These are phyloP conservation scores for Penicillium longicatenatum DNA, from an alignment of 495 filamentous ascomycete genomes.

Conservation along the genomic window DNA sequence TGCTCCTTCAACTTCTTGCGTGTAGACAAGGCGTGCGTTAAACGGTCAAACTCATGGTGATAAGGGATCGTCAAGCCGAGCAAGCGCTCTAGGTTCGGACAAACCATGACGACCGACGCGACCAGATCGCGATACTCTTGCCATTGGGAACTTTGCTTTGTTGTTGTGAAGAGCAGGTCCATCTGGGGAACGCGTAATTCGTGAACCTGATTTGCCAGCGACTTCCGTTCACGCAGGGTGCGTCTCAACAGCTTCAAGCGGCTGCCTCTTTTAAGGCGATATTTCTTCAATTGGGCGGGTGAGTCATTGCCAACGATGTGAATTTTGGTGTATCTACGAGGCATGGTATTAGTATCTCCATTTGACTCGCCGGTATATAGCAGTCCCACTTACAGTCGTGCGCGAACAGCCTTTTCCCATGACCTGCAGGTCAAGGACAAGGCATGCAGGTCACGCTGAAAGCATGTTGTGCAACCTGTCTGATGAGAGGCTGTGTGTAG, in stretches of 20 bases:
- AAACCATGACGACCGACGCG: slow-evolving; percentile 82
- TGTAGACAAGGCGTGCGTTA: slow-evolving; percentile 79
- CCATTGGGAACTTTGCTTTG: slow-evolving; percentile 46
- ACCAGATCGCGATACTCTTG: slow-evolving; percentile 70
- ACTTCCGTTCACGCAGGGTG: slow-evolving; percentile 69
- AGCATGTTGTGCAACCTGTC: slow-evolving; percentile 70
- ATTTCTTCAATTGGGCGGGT: slow-evolving; percentile 61
- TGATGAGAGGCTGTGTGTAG: slow-evolving; percentile 48
- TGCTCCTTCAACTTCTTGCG: slow-evolving; percentile 73
- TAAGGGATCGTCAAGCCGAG: slow-evolving; percentile 71
- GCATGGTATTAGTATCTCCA: slow-evolving; percentile 15
- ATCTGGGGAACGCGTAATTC: slow-evolving; percentile 72
- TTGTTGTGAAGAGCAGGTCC: slow-evolving; percentile 51
- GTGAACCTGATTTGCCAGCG: slow-evolving; percentile 70
- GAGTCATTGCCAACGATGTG: slow-evolving; percentile 71
- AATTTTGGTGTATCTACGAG: slow-evolving; percentile 65
- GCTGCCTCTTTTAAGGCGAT: slow-evolving; percentile 65
- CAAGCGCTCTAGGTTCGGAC: slow-evolving; percentile 79
- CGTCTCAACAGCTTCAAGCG: slow-evolving; percentile 74
- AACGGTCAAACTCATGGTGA: slow-evolving; percentile 69
- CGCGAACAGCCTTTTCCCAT: slow-evolving; percentile 67
- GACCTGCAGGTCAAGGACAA: slow-evolving; percentile 66
- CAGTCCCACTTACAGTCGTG: slow-evolving; percentile 58
- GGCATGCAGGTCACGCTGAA: slow-evolving; percentile 71
- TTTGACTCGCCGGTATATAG: neutral